Conservation (phyloP, 2,329 filamentous ascomycete species). For the Colletotrichum musae region DNA sequence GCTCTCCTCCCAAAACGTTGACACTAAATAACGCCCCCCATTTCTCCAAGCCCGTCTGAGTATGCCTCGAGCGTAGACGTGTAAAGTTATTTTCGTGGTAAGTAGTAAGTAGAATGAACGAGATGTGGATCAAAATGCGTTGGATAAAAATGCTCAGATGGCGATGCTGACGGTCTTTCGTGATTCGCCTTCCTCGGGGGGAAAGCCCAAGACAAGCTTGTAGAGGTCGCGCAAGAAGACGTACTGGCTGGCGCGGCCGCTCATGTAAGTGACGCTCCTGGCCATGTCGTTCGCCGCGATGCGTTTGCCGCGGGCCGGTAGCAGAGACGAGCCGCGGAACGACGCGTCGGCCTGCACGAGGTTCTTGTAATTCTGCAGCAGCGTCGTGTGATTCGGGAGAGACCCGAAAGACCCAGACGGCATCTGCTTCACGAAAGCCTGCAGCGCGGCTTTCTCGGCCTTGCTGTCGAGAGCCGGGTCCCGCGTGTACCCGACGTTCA, state of each 20-base stretch:
- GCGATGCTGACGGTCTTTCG: slow-evolving; percentile 76
- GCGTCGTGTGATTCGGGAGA: slow-evolving; percentile 75
- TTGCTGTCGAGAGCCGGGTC: slow-evolving; percentile 61
- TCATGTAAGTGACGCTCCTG: slow-evolving; percentile 84
- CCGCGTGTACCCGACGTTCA: slow-evolving; percentile 85
- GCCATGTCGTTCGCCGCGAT: slow-evolving; percentile 82
- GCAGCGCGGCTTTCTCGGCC: slow-evolving; percentile 69
- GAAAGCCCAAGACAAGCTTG: slow-evolving; percentile 86
- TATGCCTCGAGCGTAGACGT: background rate
- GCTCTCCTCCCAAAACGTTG: slow-evolving; percentile 24
- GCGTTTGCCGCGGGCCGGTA: slow-evolving; percentile 71
- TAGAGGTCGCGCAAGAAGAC: slow-evolving; percentile 87
- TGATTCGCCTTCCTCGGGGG: slow-evolving; percentile 81
- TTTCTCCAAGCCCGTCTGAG: slow-evolving; percentile 18
- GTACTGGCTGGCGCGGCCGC: slow-evolving; percentile 78
- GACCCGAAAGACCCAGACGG: slow-evolving; percentile 85
- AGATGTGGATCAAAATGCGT: background rate
- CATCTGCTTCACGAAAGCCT: slow-evolving; percentile 82
- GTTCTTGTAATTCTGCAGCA: slow-evolving; percentile 86
- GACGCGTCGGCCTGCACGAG: slow-evolving; percentile 81
- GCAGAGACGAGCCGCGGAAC: slow-evolving; percentile 68
- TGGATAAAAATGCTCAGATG: slow-evolving; percentile 54
- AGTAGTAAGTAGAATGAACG: background rate
- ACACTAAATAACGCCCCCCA: background rate
- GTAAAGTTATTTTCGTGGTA: slow-evolving; percentile 9